Base-by-base conservation (phyloP, 2,329 filamentous ascomycete species). In the Xylaria sp. region DNA sequence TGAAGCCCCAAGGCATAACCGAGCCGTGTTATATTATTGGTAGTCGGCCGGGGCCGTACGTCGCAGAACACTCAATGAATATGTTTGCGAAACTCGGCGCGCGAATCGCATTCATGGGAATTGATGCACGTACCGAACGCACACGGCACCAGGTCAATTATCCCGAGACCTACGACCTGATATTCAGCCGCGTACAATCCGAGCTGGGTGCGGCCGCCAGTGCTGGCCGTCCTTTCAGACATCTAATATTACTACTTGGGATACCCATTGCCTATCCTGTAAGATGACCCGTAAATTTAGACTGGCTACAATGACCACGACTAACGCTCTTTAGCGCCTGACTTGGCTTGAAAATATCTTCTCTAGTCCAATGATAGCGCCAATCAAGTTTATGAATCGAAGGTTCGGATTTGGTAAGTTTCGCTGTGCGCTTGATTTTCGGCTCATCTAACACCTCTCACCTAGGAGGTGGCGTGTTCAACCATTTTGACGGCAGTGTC, bases 341-440 rank as follows among this genome's bases (percentile, higher is more conserved):
- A 96, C 94, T n/a, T 98, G 95, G 95, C 86, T 98, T 4, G 95
- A 98, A 79, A 98, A 97, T 76, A 92, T 98, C 66, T 88, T 98
- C 74, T 87, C 88, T 18, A 97, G 93, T 69, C 94, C 95, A 0
- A 74, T 98, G 27, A 94, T 98, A 77, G 94, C 92, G 0, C 94
- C 94, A 0, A 89, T 98, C 77, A 94, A 94, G 76, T 91, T 98
- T 71, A 79, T 98, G 75, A 96, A 97, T 83, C 92, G 94, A 79
- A 89, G 94, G 29, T 97, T 98, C 73, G 95, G 95, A 65, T 82
- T 97, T 53, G 88, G 83, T 83, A 75, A 72, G 82, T 76, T 25
- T 27, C 12, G n/a, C 4, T 37, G 10, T n/a, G 5, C 32, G 8
- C 13, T 13, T 32, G 9, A 32, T 35, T 32, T 23, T 32, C 29